Evolutionary conservation across 2,329 filamentous ascomycete species (phyloP), one percentile per base, ranked within the genome.

Genomic region (Cladosporium sp.): DNA sequence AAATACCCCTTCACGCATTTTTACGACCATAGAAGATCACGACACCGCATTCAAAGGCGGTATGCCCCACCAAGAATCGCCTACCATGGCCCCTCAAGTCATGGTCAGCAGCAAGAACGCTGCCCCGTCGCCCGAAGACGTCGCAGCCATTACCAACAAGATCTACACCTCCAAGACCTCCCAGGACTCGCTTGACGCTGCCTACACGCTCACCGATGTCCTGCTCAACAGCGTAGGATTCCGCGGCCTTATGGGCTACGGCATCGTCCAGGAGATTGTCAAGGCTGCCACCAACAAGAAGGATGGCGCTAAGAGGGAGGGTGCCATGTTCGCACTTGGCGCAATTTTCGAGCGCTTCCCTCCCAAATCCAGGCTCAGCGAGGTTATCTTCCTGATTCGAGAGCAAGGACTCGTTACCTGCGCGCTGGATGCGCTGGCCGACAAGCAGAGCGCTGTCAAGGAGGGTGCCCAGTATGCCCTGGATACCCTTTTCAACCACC

Each of bases 201-300:
- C 86, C 17, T 89, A 89, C 71, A 81, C 81, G 42, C 78, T 89
- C 61, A 83, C 82, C 58, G 85, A 86, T 58, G 74, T 87, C 14
- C 77, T 89, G 14, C 79, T 86, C 60, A 84, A 86, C 74, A 85
- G 84, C 30, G 81, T 86, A 59, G 86, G 86, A 54, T 83, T 83
- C 69, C 81, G 83, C 20, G 86, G 85, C 52, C 77, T 89, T 56
- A 74, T 80, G 51, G 77, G 76, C 59, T 88, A 88, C 74, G 82
- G 83, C 64, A 75, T 89, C 50, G 72, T 89, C 49, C 79, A 82
- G 20, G 82, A 84, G 63, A 80, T 88, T 68, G 84, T 84, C 70
- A 89, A 96, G 81, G 90, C 90, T 38, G 92, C 93, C 3, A 78
- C 82, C 67, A 92, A 97, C 78, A 99, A 97, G 86, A 99, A 99